phyloP scores from a whole-genome alignment of 495 filamentous ascomycete genomes.

The Lophium mytilinum region DNA sequence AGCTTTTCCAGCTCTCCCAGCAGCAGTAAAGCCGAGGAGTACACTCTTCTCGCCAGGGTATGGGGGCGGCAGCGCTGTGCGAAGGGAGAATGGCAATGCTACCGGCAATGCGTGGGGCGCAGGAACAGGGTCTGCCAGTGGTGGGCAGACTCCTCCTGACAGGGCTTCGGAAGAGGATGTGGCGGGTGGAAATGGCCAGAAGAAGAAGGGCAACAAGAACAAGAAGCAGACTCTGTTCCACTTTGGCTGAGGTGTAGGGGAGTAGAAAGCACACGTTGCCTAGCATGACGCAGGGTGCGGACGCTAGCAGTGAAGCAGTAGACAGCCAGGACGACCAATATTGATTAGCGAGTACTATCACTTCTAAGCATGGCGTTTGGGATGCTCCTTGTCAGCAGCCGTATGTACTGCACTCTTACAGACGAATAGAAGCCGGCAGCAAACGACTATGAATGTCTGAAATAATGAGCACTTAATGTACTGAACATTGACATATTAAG shows the following conservation, averaged over 20 bases:
- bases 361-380: too few relatives aligned
- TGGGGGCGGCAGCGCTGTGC: constrained; percentile 54
- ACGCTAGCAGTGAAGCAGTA: too few relatives aligned
- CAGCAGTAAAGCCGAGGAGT: constrained; percentile 67
- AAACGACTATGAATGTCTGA: too few relatives aligned
- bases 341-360: too few relatives aligned
- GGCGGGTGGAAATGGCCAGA: constrained; percentile 39
- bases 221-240: constrained; percentile 71
- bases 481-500: too few relatives aligned
- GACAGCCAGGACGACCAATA: too few relatives aligned
- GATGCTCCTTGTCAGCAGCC: too few relatives aligned
- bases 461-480: too few relatives aligned
- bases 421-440: too few relatives aligned
- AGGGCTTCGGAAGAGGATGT: constrained; percentile 16
- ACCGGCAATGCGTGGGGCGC: constrained; percentile 40
- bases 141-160: not conserved
- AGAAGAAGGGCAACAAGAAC: constrained; percentile 68
- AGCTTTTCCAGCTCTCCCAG: constrained; percentile 75
- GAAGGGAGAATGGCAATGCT: constrained; percentile 49
- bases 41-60: constrained; percentile 66
- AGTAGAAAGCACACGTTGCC: too few relatives aligned
- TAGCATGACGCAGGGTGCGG: too few relatives aligned
- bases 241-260: constrained; percentile 27
- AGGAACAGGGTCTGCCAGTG: constrained; percentile 10
- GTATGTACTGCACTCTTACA: too few relatives aligned